Evolutionary conservation across 2,329 filamentous ascomycete species (phyloP).

Genomic region (Ascochyta fabae): DNA sequence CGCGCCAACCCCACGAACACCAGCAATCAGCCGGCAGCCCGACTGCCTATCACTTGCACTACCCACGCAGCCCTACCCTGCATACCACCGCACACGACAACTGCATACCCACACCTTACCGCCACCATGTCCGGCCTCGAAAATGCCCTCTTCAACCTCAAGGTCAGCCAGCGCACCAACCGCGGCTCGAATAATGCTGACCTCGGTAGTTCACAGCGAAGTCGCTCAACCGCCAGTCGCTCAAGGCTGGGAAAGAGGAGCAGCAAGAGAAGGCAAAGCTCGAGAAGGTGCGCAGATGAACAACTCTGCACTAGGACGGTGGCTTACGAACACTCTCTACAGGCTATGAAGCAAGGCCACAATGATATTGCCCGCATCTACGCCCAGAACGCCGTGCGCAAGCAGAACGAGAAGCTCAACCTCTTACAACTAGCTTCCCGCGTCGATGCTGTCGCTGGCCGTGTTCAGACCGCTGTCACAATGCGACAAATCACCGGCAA

Average conservation of each 20-base stretch:
- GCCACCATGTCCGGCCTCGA: slow-evolving; percentile 64
- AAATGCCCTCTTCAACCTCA: slow-evolving; percentile 68
- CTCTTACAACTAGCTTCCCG: slow-evolving; percentile 63
- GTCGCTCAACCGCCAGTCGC: slow-evolving; percentile 67
- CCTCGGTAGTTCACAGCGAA: slow-evolving; percentile 64
- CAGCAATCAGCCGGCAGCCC: slow-evolving; percentile 36
- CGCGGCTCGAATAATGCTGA: slow-evolving; percentile 28
- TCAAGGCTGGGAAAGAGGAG: slow-evolving; percentile 67
- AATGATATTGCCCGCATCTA: slow-evolving; percentile 68
- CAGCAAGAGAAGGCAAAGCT: slow-evolving; percentile 66
- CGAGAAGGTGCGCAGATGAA: slow-evolving; percentile 58
- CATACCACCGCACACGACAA: slow-evolving; percentile 19
- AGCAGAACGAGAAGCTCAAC: slow-evolving; percentile 68
- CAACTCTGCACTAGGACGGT: neutral
- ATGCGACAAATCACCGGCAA: slow-evolving; percentile 67
- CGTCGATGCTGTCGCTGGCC: slow-evolving; percentile 65
- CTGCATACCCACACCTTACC: slow-evolving; percentile 1
- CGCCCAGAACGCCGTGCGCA: slow-evolving; percentile 68
- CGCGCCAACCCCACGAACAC: slow-evolving; percentile 33
- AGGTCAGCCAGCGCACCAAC: slow-evolving; percentile 51
- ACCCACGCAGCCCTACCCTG: slow-evolving; percentile 13
- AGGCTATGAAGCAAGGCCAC: slow-evolving; percentile 67
- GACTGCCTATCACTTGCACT: slow-evolving; percentile 24
- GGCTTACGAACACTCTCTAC: slow-evolving; percentile 2
- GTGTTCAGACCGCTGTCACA: slow-evolving; percentile 68